Evolutionary conservation across 2,329 filamentous ascomycete genomes (phyloP), one percentile per base, ranked within the genome.

Genomic region (Hypoxylon rubiginosum): DNA sequence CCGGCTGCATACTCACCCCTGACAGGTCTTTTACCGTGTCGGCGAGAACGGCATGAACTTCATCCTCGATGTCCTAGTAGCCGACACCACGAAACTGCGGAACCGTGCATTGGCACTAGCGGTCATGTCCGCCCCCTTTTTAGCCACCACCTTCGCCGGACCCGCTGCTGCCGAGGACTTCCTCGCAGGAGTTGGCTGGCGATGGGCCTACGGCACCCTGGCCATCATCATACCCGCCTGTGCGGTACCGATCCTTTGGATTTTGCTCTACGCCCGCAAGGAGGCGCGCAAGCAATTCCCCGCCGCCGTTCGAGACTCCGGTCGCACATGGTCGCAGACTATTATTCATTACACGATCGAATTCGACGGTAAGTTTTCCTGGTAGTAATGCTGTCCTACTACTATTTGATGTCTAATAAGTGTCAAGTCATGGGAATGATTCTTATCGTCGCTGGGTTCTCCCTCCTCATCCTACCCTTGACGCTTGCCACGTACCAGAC

Each of bases 91-190:
- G 7, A 83, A 84, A 30, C 79, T 91, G 32, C 83, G 86, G 71
- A 90, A 90, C 74, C 85, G 89, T 73, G 87, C 85, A 15, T 81
- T 91, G 56, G 83, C 88, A 34, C 84, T 87, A 30, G 86, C 87
- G 2, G 83, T 90, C 62, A 86, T 86, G 13, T 82, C 84, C 26
- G 85, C 88, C 1, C 89, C 89, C 0, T 88, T 86, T 72, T 81
- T 91, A 54, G 81, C 86, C 57, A 90, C 88, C 1, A 85, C 87
- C 1, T 91, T 88, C 79, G 82, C 86, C 34, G 85, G 86, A 1
- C 84, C 86, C 0, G 82, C 81, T 39, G 83, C 89, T 54, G 84
- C 86, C 0, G 79, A 83, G 9, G 74, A 78, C 0, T 85, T 90
- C 64, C 81, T 85, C 51, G 72, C 79, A 6, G 75, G 83, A 34